A percentile compares a stretch with the other conserved stretches of the same genome.
Evolutionary conservation across 2,329 filamentous ascomycete genomes (phyloP).

Genomic region (Cladosporium halotolerans): DNA sequence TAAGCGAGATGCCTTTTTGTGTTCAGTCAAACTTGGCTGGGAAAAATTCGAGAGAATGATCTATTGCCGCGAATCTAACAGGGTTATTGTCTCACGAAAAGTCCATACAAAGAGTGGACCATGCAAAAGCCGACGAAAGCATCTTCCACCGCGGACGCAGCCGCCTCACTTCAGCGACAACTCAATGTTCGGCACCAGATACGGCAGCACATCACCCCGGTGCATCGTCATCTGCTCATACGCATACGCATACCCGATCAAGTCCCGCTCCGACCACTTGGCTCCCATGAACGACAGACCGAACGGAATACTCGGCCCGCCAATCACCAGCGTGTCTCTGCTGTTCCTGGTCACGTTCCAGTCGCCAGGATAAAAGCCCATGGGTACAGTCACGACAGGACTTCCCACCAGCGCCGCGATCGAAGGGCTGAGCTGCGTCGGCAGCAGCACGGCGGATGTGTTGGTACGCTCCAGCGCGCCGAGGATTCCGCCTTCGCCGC

Average conservation of each 20-base stretch:
- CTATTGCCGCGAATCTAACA: too few species aligned
- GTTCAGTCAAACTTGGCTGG: too few species aligned
- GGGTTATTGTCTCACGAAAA: too few species aligned
- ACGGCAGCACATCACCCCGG: constrained; percentile 43
- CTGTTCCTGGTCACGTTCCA: constrained; percentile 41
- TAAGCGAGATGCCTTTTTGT: too few species aligned
- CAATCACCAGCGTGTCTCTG: constrained; percentile 47
- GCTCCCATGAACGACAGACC: constrained; percentile 58
- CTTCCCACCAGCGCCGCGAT: constrained; percentile 52
- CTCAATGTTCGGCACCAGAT: constrained; percentile 45
- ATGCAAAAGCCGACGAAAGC: too few species aligned
- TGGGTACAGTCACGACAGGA: constrained; percentile 57
- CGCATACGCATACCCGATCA: constrained; percentile 62
- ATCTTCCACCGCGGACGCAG: too few species aligned
- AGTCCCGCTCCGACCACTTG: constrained; percentile 53
- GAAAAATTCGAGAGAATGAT: too few species aligned
- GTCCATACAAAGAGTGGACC: too few species aligned
- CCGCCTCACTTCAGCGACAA: constrained; percentile 20
- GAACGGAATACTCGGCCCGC: constrained; percentile 52
- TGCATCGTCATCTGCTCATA: constrained; percentile 57
- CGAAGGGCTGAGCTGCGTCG: constrained; percentile 43
- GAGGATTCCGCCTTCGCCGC: constrained; percentile 53
- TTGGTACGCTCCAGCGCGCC: constrained; percentile 52
- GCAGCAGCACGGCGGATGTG: constrained; percentile 58
- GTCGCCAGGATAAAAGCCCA: constrained; percentile 50